These are phyloP conservation scores for Corymbia calophylla DNA, from an alignment of 441 rosid species.

Conservation along the genomic window DNA sequence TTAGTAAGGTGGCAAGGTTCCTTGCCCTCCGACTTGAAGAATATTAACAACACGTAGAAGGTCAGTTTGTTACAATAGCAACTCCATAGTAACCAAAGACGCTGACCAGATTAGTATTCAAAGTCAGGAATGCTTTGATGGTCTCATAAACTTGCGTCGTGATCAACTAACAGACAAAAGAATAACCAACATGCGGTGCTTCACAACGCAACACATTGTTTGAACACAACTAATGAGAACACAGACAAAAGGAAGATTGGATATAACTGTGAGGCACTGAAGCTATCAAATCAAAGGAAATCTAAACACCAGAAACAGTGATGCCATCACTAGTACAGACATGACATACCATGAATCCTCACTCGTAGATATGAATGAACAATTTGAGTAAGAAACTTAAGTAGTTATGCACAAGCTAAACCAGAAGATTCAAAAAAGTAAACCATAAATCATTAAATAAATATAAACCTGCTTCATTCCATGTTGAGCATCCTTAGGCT, in stretches of 20 bases:
- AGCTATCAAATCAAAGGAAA: neutral
- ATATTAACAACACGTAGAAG: neutral
- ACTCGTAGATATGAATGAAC: neutral
- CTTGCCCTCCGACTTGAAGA: neutral
- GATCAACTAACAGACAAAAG: neutral
- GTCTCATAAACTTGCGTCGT: neutral
- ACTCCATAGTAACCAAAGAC: neutral
- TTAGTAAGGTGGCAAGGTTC: neutral
- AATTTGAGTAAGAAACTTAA: neutral
- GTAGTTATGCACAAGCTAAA: neutral
- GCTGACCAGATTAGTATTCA: neutral
- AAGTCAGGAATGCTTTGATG: neutral
- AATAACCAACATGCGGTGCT: neutral
- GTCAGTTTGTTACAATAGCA: neutral
- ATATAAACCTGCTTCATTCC: slow-evolving; percentile 79
- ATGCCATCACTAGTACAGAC: neutral
- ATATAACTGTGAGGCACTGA: neutral
- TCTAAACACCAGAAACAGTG: neutral
- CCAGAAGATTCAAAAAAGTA: neutral
- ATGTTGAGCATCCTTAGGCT: slow-evolving; percentile 87
- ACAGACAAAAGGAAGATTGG: neutral
- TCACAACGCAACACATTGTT: neutral
- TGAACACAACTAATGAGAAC: neutral
- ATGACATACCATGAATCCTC: neutral
- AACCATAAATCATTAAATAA: neutral